phyloP scores from a whole-genome alignment of 2,329 filamentous ascomycete genomes.

The Cyphellophora attinorum region DNA sequence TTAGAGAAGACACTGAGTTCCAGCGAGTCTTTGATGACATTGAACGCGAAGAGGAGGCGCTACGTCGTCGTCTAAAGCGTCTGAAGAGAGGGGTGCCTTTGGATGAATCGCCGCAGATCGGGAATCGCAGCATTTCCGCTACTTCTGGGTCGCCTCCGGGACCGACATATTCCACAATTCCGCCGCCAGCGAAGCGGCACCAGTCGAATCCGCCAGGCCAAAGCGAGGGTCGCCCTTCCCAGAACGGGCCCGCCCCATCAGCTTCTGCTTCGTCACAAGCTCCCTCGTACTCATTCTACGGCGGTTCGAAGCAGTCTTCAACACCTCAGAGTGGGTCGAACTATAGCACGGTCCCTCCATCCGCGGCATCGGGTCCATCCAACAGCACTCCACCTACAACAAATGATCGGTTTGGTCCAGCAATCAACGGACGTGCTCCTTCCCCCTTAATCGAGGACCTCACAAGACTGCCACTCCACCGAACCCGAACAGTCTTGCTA shows the following conservation, averaged over 20 bases:
- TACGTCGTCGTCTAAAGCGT: slow-evolving; percentile 17
- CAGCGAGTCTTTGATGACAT: slow-evolving; percentile 15
- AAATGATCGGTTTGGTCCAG: slow-evolving; percentile 7
- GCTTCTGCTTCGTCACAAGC: background rate
- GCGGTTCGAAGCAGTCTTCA: slow-evolving; percentile 6
- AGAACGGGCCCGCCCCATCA: background rate
- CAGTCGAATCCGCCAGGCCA: slow-evolving; percentile 17
- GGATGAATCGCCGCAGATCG: slow-evolving; percentile 12
- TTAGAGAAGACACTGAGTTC: slow-evolving; percentile 16
- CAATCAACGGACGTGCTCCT: slow-evolving; percentile 6
- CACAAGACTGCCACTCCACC: slow-evolving; percentile 9
- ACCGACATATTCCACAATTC: slow-evolving; percentile 14
- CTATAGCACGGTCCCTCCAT: slow-evolving; percentile 9
- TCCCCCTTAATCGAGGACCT: slow-evolving; percentile 9
- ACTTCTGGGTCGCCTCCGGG: slow-evolving; percentile 16
- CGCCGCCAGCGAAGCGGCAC: slow-evolving; percentile 18
- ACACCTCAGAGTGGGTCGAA: slow-evolving; percentile 8
- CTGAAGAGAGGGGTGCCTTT: slow-evolving; percentile 18
- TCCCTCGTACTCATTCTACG: slow-evolving; percentile 12
- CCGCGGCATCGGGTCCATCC: slow-evolving; percentile 1
- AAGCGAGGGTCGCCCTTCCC: slow-evolving; percentile 2
- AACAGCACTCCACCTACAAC: slow-evolving; percentile 1
- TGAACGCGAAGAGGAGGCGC: slow-evolving; percentile 17
- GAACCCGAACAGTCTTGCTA: slow-evolving; percentile 4
- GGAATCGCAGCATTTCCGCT: slow-evolving; percentile 9